Base-by-base conservation (phyloP, 2,329 filamentous ascomycete species). In the Colletotrichum euphorbiae region DNA sequence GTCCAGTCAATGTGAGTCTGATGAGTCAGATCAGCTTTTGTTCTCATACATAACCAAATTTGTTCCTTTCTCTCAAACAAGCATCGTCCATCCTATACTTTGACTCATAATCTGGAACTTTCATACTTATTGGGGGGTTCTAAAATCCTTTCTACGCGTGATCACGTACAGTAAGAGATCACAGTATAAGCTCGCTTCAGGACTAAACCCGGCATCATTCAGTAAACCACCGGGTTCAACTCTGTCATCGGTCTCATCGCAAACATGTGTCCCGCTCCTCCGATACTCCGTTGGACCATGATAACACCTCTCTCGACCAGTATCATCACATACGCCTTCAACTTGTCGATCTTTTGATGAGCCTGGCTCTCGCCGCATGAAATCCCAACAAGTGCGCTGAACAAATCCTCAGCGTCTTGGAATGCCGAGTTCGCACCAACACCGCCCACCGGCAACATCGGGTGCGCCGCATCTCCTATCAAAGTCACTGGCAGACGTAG, bases 401-500 rank as follows among this genome's bases (percentile, higher is more conserved):
- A 52, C 38, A 71, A 31, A 13, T 63, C 69, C 11, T 21, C 21
- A 6, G 66, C 61, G 15, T 70, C 66, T 33, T 67, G 31, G 13
- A 69, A 67, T 0, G 69, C 69, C 1, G 59, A 48, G 51, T 64
- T 62, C n/a, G 59, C 66, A 21, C 69, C 69, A 6, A 63, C 59
- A 4, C 62, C 65, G 7, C 69, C 69, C 1, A 63, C 58, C 0
- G 69, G 61, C 13, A 62, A 45, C 65, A 70, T 69, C 6, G 65
- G 52, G 3, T 71, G 69, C 12, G 62, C 66, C 8, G 70, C 70
- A 6, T 71, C 69, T n/a, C 69, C 66, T 2, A 72, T 38, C 6
- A 71, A 31, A 19, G 70, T 71, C 9, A 43, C 66, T 11, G 24
- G 13, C 28, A 21, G 54, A 4, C 40, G 15, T 3, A 12, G 12